Conservation (phyloP, 2,329 filamentous ascomycete species). For the Ophiostoma montium region DNA sequence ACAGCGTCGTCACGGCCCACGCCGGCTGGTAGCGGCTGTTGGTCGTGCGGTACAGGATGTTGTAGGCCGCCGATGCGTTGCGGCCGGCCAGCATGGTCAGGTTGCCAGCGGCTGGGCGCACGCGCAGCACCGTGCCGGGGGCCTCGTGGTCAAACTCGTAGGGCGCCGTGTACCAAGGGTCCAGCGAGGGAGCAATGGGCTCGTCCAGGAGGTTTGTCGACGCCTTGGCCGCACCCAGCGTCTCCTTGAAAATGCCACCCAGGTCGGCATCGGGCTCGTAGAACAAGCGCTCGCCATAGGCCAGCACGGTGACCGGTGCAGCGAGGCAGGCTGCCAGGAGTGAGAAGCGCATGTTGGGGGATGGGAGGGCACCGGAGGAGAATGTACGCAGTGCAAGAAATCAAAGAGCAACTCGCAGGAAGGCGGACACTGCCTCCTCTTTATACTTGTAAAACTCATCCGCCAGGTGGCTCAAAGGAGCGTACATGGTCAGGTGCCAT, state of each 20-base stretch:
- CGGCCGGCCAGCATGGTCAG: constrained; percentile 12
- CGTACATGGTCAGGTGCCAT: too few relatives aligned
- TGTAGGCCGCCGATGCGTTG: constrained; percentile 17
- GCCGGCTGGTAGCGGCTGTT: constrained; percentile 21
- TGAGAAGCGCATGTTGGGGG: neutral
- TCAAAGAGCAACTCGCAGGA: neutral
- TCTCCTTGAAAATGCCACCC: neutral
- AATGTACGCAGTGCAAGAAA: neutral
- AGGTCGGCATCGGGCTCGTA: neutral
- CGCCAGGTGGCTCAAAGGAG: too few relatives aligned
- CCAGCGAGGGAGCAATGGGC: constrained; percentile 17
- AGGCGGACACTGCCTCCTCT: too few relatives aligned
- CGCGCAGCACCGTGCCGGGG: constrained; percentile 19
- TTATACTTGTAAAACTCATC: too few relatives aligned
- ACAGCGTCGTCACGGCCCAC: constrained; percentile 26
- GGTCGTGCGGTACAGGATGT: constrained; percentile 26
- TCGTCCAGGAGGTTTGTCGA: constrained; percentile 9
- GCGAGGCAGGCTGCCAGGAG: neutral
- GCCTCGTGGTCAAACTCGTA: constrained; percentile 15
- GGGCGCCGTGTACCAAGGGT: constrained; percentile 22
- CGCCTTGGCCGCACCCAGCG: neutral
- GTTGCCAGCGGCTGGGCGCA: constrained; percentile 19
- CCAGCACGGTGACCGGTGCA: neutral
- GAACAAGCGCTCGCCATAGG: neutral
- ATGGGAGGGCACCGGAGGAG: too few relatives aligned